A percentile compares a stretch with the other conserved stretches of the same genome.
phyloP scores from a whole-genome alignment of 768 basidiomycete species.

The Leccinum broughii region DNA sequence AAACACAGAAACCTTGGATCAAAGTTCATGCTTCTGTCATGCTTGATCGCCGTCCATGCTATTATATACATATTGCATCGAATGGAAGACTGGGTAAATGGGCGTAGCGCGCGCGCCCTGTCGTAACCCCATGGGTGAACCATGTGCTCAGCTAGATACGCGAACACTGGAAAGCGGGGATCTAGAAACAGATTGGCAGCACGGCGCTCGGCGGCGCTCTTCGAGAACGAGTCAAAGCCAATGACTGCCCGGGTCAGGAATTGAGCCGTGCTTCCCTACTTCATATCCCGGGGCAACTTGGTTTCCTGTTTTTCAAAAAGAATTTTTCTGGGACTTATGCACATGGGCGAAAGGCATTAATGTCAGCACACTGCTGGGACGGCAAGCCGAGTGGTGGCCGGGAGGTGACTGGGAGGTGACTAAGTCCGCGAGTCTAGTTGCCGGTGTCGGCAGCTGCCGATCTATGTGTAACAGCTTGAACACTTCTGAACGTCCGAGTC shows the following conservation, averaged over 20 bases:
- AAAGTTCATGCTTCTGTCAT: background rate
- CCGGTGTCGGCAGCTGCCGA: background rate
- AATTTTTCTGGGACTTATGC: background rate
- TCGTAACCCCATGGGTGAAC: background rate
- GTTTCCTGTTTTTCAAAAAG: too few species aligned
- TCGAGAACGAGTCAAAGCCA: background rate
- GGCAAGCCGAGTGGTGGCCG: background rate
- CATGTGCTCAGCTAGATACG: background rate
- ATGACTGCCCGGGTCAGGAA: background rate
- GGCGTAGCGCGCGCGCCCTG: background rate
- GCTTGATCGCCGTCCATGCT: background rate
- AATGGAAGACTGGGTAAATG: background rate
- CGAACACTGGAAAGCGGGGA: background rate
- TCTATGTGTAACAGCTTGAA: background rate
- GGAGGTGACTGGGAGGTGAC: background rate
- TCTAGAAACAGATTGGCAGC: background rate
- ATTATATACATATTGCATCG: background rate
- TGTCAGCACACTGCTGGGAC: background rate
- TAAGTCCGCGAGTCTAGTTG: background rate
- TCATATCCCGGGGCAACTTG: background rate
- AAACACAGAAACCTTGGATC: background rate
- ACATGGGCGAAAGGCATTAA: background rate
- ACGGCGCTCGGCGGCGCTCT: background rate
- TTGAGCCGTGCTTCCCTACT: background rate
- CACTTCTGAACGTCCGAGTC: background rate